Conservation (phyloP, 2,329 filamentous ascomycete species). For the Aureobasidium sp. region DNA sequence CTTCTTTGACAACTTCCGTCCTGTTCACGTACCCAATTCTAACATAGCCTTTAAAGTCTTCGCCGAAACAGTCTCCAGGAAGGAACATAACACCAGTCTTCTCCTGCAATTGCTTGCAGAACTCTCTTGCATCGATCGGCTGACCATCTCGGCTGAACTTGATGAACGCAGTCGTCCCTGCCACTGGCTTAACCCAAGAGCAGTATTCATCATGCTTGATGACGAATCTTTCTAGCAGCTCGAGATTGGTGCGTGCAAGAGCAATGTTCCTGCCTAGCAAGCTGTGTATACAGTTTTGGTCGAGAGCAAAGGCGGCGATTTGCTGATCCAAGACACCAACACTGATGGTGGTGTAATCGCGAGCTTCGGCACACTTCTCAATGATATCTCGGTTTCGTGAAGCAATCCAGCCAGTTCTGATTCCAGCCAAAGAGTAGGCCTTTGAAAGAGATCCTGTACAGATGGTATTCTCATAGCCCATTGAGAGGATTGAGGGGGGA, state of each 20-base stretch:
- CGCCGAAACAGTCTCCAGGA: conserved; percentile 66
- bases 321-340: conserved; percentile 77
- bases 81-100: conserved; percentile 67
- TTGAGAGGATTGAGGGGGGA: conserved; percentile 61
- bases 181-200: conserved; percentile 66
- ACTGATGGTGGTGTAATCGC: conserved; percentile 81
- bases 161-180: conserved; percentile 74
- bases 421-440: conserved; percentile 73
- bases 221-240: conserved; percentile 60
- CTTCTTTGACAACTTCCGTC: conserved; percentile 61
- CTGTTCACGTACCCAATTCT: conserved; percentile 69
- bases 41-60: conserved; percentile 67
- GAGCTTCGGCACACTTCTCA: conserved; percentile 53
- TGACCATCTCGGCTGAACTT: conserved; percentile 56
- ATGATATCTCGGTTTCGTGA: conserved; percentile 57
- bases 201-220: conserved; percentile 56
- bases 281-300: conserved; percentile 54
- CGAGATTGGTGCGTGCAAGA: conserved; percentile 61
- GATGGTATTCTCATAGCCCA: conserved; percentile 65
- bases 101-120: conserved; percentile 62
- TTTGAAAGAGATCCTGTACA: conserved; percentile 79
- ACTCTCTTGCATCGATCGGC: conserved; percentile 62
- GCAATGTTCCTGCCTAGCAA: conserved; percentile 57
- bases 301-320: conserved; percentile 68
- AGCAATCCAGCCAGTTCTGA: conserved; percentile 77